Percentiles rank a stretch among this genome's conserved stretches.
Conservation (phyloP, 2,329 filamentous ascomycete genomes). For the Aspergillus novoparasiticus region DNA sequence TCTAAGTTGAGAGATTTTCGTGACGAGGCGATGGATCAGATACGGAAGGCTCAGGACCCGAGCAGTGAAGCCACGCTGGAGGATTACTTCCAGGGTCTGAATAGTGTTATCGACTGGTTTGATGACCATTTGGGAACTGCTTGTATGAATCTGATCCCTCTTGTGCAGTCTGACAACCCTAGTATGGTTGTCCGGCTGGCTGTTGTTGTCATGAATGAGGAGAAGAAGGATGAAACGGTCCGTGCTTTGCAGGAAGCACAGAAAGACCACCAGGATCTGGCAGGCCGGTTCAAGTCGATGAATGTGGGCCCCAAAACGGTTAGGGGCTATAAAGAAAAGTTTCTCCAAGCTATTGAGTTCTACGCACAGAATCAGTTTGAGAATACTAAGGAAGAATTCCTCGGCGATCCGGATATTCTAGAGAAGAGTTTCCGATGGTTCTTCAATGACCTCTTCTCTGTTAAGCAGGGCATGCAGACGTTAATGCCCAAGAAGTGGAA, state of each 20-base stretch:
- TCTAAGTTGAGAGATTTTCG: slow-evolving; percentile 90
- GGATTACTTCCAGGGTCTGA: slow-evolving; percentile 85
- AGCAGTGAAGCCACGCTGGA: slow-evolving; percentile 80
- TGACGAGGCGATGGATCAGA: slow-evolving; percentile 96
- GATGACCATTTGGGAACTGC: slow-evolving; percentile 90
- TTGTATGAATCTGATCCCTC: slow-evolving; percentile 84
- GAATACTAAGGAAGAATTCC: slow-evolving; percentile 70
- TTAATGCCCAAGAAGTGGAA: slow-evolving; percentile 97
- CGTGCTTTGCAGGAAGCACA: slow-evolving; percentile 90
- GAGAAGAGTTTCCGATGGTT: slow-evolving; percentile 93
- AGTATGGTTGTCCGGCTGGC: slow-evolving; percentile 89
- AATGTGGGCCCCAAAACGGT: slow-evolving; percentile 89
- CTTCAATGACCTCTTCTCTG: slow-evolving; percentile 95
- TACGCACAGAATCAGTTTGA: slow-evolving; percentile 75
- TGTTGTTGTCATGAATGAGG: slow-evolving; percentile 90
- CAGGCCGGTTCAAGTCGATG: slow-evolving; percentile 90
- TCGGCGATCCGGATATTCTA: slow-evolving; percentile 78
- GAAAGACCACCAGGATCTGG: slow-evolving; percentile 93
- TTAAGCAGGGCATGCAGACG: slow-evolving; percentile 86
- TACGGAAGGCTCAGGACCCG: slow-evolving; percentile 71
- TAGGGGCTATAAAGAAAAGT: slow-evolving; percentile 96
- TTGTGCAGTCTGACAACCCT: slow-evolving; percentile 84
- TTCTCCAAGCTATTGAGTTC: slow-evolving; percentile 75
- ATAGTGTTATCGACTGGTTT: slow-evolving; percentile 89
- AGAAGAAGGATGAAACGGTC: slow-evolving; percentile 92